Conservation (phyloP, 2,329 filamentous ascomycete species). For the Colletotrichum sp. region DNA sequence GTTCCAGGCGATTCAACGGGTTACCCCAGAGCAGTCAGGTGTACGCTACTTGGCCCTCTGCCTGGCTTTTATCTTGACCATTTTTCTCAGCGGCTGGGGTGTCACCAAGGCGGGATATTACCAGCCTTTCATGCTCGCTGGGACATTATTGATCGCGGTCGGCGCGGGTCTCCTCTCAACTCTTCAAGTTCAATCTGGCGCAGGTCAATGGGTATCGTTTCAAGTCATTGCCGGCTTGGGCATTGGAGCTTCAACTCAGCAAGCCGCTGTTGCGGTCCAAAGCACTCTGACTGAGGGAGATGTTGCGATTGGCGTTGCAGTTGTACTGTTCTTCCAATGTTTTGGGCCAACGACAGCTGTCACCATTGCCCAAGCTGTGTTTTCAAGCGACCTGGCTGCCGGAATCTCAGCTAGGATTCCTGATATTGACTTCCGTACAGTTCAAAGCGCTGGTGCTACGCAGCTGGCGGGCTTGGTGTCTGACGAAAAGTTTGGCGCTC, state of each 20-base stretch:
- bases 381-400: not conserved
- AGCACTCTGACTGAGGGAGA: not conserved
- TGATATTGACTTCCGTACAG: too few species aligned
- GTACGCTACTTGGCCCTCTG: constrained; percentile 34
- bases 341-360: constrained; percentile 2
- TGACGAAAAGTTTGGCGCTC: too few species aligned
- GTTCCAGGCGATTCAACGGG: constrained; percentile 39
- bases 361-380: not conserved
- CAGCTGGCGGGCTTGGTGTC: too few species aligned
- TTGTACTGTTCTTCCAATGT: constrained; percentile 5
- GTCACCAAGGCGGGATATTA: constrained; percentile 39
- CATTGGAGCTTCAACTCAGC: constrained; percentile 1
- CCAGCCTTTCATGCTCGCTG: constrained; percentile 35
- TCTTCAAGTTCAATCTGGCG: constrained; percentile 24
- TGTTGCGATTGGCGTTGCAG: not conserved
- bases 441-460: not conserved
- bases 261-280: constrained; percentile 6
- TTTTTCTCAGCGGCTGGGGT: constrained; percentile 22
- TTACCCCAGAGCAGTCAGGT: constrained; percentile 34
- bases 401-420: too few species aligned
- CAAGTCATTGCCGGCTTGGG: constrained; percentile 11
- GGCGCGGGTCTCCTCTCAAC: constrained; percentile 22
- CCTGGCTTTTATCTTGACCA: constrained; percentile 29
- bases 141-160: constrained; percentile 29
- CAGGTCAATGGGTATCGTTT: constrained; percentile 36